Conservation (phyloP, 2,329 filamentous ascomycete genomes). For the Aspergillus udagawae region DNA sequence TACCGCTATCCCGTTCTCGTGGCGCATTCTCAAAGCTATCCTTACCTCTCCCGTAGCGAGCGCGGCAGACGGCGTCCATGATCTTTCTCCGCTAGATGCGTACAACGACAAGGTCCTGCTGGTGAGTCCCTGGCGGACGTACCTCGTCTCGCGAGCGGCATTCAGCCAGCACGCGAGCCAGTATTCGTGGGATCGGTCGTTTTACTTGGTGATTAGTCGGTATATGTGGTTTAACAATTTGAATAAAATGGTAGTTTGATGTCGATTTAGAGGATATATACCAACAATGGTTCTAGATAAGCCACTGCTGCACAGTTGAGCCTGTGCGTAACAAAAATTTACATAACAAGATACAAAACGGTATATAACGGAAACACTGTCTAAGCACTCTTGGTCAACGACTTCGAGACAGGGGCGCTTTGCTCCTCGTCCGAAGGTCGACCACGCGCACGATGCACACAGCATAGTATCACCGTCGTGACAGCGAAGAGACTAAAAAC, state of each 20-base stretch:
- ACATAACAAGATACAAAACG: not conserved
- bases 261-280: no score
- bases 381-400: not conserved
- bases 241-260: conserved; percentile 4
- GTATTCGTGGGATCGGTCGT: conserved; percentile 40
- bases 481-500: not conserved
- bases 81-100: not conserved
- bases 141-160: conserved; percentile 33
- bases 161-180: conserved; percentile 39
- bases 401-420: no score
- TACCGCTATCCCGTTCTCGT: conserved; percentile 35
- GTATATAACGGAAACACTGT: not conserved
- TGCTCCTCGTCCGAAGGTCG: not conserved
- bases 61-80: not conserved
- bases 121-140: conserved; percentile 36
- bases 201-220: conserved; percentile 40
- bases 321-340: not conserved
- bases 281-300: not conserved
- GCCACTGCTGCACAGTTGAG: not conserved
- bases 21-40: conserved; percentile 17
- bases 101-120: conserved; percentile 30
- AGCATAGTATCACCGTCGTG: not conserved
- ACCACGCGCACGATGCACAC: not conserved
- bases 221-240: conserved; percentile 41
- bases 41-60: not conserved